Percentiles rank a stretch among this genome's conserved stretches.
Conservation (phyloP, 352 stramenopile genomes). For the Pythium monospermum region DNA sequence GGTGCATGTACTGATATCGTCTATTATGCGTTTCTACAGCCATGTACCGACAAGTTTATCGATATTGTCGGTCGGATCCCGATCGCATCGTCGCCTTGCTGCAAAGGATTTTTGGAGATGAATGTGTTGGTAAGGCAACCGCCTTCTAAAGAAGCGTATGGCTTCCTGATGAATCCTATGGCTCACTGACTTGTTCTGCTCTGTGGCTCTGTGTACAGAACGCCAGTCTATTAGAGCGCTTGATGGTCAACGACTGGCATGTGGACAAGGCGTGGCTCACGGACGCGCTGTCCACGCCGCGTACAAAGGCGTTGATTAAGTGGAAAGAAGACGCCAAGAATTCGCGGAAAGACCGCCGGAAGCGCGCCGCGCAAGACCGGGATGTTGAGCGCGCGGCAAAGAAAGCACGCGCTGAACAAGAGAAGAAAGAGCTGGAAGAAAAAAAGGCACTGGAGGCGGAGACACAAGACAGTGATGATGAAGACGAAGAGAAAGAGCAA, state of each 20-base stretch:
- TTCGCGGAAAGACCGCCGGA: slow-evolving; percentile 49
- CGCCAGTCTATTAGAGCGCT: slow-evolving; percentile 43
- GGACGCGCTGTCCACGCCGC: slow-evolving; percentile 34
- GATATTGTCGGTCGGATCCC: slow-evolving; percentile 57
- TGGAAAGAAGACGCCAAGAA: slow-evolving; percentile 67
- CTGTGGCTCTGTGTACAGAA: slow-evolving; percentile 25
- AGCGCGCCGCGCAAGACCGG: slow-evolving; percentile 48
- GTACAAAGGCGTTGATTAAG: slow-evolving; percentile 54
- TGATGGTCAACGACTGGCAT: slow-evolving; percentile 69
- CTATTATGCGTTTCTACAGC: slow-evolving; percentile 15
- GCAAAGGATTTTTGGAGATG: slow-evolving; percentile 78
- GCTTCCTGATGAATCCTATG: not conserved
- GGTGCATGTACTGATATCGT: no score
- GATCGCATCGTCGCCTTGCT: slow-evolving; percentile 28
- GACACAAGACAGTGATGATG: not conserved
- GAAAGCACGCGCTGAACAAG: slow-evolving; percentile 29
- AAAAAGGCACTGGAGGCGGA: slow-evolving; percentile 19
- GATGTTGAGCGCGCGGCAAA: slow-evolving; percentile 31
- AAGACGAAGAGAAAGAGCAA: not conserved
- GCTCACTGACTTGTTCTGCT: not conserved
- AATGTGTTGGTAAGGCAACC: slow-evolving; percentile 52
- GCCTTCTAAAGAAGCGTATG: not conserved
- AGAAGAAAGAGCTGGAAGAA: no score
- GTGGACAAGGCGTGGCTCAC: slow-evolving; percentile 56
- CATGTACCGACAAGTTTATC: slow-evolving; percentile 67